Conservation (phyloP, 139 green algal species). For the Chlamydomonas eustigma region DNA sequence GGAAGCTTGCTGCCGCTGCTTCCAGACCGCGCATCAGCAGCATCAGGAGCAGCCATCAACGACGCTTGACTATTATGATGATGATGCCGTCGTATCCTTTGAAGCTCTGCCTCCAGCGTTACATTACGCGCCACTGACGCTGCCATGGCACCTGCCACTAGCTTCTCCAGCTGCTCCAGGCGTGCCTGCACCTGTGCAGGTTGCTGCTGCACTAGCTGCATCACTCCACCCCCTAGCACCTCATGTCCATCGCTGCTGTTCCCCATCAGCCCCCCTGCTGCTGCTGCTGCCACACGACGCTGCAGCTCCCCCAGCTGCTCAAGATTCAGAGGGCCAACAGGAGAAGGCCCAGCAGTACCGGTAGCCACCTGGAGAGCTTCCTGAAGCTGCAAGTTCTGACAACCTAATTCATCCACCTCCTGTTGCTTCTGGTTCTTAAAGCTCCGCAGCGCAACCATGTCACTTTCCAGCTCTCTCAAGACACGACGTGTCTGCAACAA, state of each 20-base stretch:
- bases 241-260: neutral
- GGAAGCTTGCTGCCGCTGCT: no score
- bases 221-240: neutral
- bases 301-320: slow-evolving; percentile 5
- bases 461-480: slow-evolving; percentile 23
- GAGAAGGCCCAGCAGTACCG: neutral
- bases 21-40: no score
- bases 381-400: neutral
- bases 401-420: slow-evolving; percentile 5
- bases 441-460: slow-evolving; percentile 19
- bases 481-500: slow-evolving; percentile 16
- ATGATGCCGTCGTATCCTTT: no score
- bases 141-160: neutral
- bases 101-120: neutral
- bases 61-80: no score
- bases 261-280: neutral
- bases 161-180: neutral
- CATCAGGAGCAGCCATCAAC: no score
- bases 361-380: neutral
- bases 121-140: neutral
- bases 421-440: slow-evolving; percentile 18
- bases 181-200: neutral
- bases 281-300: neutral
- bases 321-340: neutral
- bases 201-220: neutral